A percentile compares a stretch with the other conserved stretches of the same genome.
Conservation (phyloP, 108 stramenopile genomes). For the Cyclotella cryptica region DNA sequence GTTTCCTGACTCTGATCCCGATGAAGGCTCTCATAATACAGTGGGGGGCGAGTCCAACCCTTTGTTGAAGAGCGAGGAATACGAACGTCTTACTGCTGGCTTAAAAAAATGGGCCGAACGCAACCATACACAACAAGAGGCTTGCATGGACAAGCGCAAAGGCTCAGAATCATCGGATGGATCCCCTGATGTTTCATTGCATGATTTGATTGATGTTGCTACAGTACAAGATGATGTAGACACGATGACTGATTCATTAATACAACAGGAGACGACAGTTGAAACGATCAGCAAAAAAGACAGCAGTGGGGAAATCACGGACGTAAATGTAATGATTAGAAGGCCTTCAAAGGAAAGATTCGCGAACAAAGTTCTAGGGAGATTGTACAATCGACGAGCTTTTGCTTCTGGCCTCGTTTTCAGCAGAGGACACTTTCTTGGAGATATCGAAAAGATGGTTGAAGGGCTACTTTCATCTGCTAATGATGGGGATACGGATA, state of each 20-base stretch:
- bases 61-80: constrained; percentile 57
- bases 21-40: background rate
- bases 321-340: constrained; percentile 40
- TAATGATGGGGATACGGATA: constrained; percentile 31
- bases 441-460: constrained; percentile 90
- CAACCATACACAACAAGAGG: too few relatives aligned
- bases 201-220: constrained; percentile 35
- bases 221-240: constrained; percentile 42
- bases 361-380: constrained; percentile 85
- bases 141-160: constrained; percentile 30
- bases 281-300: constrained; percentile 3
- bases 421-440: constrained; percentile 88
- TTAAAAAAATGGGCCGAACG: constrained; percentile 73
- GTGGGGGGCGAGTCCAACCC: constrained; percentile 13
- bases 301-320: background rate
- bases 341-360: constrained; percentile 74
- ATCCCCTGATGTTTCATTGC: constrained; percentile 47
- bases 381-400: constrained; percentile 78
- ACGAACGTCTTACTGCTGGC: constrained; percentile 64
- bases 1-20: constrained; percentile 16
- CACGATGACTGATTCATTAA: background rate
- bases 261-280: constrained; percentile 17
- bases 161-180: constrained; percentile 39
- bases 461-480: constrained; percentile 64
- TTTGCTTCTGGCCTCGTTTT: constrained; percentile 85